Percentiles rank a stretch among this genome's conserved stretches.
Conservation (phyloP, 1,139 yeast species). For the Suhomyces atakaporum region DNA sequence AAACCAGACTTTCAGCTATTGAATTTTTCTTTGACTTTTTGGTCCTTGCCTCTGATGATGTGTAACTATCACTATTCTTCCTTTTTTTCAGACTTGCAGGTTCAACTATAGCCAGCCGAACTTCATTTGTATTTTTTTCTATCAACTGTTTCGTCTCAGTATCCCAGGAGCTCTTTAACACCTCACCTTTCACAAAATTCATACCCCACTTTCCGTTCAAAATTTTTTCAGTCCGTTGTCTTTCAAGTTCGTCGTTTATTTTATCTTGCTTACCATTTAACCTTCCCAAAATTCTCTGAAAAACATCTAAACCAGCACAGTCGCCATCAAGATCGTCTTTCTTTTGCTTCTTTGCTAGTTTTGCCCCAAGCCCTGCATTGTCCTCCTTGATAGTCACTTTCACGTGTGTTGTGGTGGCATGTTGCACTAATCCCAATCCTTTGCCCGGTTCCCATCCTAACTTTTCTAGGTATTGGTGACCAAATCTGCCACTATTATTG, state of each 20-base stretch:
- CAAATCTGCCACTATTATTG: slow-evolving; percentile 79
- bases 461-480: slow-evolving; percentile 78
- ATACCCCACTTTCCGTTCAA: slow-evolving; percentile 84
- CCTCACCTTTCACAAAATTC: slow-evolving; percentile 82
- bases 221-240: slow-evolving; percentile 65
- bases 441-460: slow-evolving; percentile 92
- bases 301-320: slow-evolving; percentile 88
- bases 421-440: slow-evolving; percentile 76
- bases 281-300: slow-evolving; percentile 86
- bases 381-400: slow-evolving; percentile 82
- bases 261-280: slow-evolving; percentile 74
- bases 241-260: slow-evolving; percentile 60
- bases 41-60: background rate
- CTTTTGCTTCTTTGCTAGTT: slow-evolving; percentile 55
- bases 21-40: slow-evolving; percentile 15
- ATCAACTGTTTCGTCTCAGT: slow-evolving; percentile 44
- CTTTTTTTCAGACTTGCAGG: slow-evolving; percentile 12
- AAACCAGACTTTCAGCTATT: slow-evolving; percentile 27
- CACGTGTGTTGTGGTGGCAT: slow-evolving; percentile 72
- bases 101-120: background rate
- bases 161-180: slow-evolving; percentile 83
- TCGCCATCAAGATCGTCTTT: slow-evolving; percentile 66
- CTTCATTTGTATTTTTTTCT: slow-evolving; percentile 6
- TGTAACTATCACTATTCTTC: slow-evolving; percentile 15
- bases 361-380: slow-evolving; percentile 85